Percentiles rank a stretch among this genome's conserved stretches.
Evolutionary conservation across 106 monocot species (phyloP).

Genomic region (Cymbidium sinense): DNA sequence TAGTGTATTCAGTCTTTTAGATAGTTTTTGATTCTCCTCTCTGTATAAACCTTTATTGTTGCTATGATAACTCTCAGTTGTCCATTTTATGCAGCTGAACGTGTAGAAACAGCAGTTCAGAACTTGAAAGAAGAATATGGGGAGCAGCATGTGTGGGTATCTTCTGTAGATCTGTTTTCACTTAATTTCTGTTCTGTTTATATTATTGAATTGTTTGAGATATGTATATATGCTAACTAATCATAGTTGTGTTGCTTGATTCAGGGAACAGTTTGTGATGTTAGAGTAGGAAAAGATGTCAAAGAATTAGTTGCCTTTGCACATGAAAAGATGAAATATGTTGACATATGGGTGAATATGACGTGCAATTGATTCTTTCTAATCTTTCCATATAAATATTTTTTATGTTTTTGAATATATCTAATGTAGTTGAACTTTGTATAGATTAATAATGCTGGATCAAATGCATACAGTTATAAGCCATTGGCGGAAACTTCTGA

Average conservation of each 20-base stretch:
- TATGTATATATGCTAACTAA: not conserved
- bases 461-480: conserved; percentile 95
- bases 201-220: not conserved
- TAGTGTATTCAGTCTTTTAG: not conserved
- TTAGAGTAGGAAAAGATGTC: conserved; percentile 77
- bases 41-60: not conserved
- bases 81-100: conserved; percentile 50
- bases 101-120: conserved; percentile 60
- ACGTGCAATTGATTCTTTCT: not conserved
- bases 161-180: conserved; percentile 37
- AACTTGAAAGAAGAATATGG: conserved; percentile 65
- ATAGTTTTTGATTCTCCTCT: not conserved
- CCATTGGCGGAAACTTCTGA: conserved; percentile 88
- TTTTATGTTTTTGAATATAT: not conserved
- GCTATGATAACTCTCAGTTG: not conserved
- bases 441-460: conserved; percentile 99
- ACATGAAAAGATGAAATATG: conserved; percentile 51
- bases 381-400: not conserved
- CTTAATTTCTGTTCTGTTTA: conserved; percentile 2
- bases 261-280: conserved; percentile 91
- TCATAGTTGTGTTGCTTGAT: conserved; percentile 2
- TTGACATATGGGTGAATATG: conserved; percentile 79
- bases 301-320: conserved; percentile 72
- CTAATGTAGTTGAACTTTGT: conserved; percentile 3
- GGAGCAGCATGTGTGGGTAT: conserved; percentile 94